Evolutionary conservation across 257 asterid genomes (phyloP).

Genomic region (Paulownia fortunei): DNA sequence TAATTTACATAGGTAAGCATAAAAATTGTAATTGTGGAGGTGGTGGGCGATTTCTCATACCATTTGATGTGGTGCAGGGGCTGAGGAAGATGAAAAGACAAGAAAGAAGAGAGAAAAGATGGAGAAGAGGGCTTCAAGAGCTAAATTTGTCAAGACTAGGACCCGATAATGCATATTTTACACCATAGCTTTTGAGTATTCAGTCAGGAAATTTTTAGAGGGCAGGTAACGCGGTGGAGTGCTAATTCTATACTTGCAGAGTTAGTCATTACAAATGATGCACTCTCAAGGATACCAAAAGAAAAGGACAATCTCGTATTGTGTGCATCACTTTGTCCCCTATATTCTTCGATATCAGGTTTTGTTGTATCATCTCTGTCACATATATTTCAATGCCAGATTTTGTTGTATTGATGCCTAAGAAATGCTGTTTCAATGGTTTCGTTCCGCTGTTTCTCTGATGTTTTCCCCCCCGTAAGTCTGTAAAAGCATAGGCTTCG

Average conservation of each 20-base stretch:
- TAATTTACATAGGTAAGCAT: background rate
- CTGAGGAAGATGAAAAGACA: slow-evolving; percentile 87
- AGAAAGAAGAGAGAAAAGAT: slow-evolving; percentile 89
- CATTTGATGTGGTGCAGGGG: slow-evolving; percentile 52
- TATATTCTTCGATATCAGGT: background rate
- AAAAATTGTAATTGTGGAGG: background rate
- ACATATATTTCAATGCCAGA: background rate
- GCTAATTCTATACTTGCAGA: background rate
- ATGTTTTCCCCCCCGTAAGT: background rate
- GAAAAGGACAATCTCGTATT: background rate
- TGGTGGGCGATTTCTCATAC: slow-evolving; percentile 7
- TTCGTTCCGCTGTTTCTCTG: background rate
- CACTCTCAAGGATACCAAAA: background rate
- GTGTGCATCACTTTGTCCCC: background rate
- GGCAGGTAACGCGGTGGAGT: background rate
- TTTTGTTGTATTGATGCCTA: background rate
- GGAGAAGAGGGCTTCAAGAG: slow-evolving; percentile 92
- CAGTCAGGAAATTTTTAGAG: background rate
- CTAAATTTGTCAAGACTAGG: slow-evolving; percentile 74
- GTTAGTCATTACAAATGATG: background rate
- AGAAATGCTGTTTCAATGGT: background rate
- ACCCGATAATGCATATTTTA: slow-evolving; percentile 43
- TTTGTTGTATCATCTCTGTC: slow-evolving; percentile 26
- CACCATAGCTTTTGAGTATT: background rate
- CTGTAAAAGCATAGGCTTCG: background rate